phyloP scores from a whole-genome alignment of 164 flowering plant genomes.

The Stephania yunnanensis region DNA sequence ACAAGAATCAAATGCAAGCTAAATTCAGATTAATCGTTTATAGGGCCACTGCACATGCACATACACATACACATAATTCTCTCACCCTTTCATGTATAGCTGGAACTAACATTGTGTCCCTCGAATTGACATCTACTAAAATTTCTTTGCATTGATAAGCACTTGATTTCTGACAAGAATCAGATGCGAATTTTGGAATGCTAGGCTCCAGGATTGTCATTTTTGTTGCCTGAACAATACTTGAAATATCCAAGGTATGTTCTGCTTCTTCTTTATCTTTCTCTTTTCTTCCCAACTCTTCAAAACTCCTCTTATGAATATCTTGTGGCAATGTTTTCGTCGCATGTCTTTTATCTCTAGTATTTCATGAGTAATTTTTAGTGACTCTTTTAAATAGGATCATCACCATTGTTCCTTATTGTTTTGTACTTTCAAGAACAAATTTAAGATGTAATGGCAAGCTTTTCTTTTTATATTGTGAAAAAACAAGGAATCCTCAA shows the following conservation, averaged over 20 bases:
- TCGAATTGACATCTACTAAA: not conserved
- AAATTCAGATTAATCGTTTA: not conserved
- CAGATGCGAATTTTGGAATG: slow-evolving; percentile 13
- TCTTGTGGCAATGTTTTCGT: not conserved
- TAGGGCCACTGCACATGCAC: not conserved
- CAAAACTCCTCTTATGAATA: not conserved
- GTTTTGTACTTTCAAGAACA: not conserved
- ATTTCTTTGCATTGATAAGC: slow-evolving; percentile 1
- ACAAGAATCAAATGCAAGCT: slow-evolving; percentile 9
- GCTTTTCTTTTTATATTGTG: not conserved
- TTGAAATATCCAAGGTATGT: slow-evolving; percentile 72
- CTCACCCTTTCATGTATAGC: not conserved
- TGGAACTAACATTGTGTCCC: slow-evolving; percentile 1
- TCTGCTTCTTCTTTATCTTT: slow-evolving; percentile 1
- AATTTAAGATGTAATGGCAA: not conserved
- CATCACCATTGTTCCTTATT: not conserved
- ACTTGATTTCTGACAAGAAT: slow-evolving; percentile 8
- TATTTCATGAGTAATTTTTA: no score
- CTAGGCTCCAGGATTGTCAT: slow-evolving; percentile 96
- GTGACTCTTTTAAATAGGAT: not conserved
- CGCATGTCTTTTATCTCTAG: not conserved
- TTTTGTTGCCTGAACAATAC: slow-evolving; percentile 81
- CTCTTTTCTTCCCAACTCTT: no score
- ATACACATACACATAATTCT: not conserved
- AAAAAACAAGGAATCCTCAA: no score